Conservation (phyloP, 306 rosid species). For the Vigna reflexopilosa region DNA sequence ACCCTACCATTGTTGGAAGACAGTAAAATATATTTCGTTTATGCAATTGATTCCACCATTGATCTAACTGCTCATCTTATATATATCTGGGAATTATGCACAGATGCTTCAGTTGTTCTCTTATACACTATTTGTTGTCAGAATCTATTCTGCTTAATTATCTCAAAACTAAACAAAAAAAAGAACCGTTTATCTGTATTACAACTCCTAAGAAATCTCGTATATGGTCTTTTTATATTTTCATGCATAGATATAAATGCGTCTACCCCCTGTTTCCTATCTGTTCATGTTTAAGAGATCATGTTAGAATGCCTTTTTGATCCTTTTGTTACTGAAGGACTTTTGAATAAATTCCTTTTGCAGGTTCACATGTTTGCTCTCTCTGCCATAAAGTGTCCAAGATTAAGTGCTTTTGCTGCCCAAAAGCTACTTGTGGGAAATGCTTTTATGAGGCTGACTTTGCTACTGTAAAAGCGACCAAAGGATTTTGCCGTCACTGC, state of each 20-base stretch:
- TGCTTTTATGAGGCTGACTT: slow-evolving; percentile 57
- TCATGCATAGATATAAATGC: background rate
- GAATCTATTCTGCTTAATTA: slow-evolving; percentile 9
- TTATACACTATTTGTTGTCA: slow-evolving; percentile 11
- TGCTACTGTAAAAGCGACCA: slow-evolving; percentile 45
- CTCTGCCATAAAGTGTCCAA: slow-evolving; percentile 59
- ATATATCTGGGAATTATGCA: background rate
- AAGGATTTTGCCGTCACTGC: slow-evolving; percentile 70
- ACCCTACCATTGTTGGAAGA: slow-evolving; percentile 26
- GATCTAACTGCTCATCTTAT: background rate
- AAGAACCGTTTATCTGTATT: background rate
- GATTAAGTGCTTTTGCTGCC: slow-evolving; percentile 76
- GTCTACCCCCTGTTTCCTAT: slow-evolving; percentile 21
- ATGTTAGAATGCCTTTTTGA: slow-evolving; percentile 1
- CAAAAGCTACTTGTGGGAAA: slow-evolving; percentile 66
- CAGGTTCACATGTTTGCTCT: slow-evolving; percentile 73
- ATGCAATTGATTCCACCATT: slow-evolving; percentile 26
- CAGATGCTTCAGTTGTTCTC: slow-evolving; percentile 20
- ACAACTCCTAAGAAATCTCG: slow-evolving; percentile 11
- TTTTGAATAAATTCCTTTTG: slow-evolving; percentile 39
- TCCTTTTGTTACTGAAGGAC: slow-evolving; percentile 30
- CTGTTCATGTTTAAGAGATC: slow-evolving; percentile 32
- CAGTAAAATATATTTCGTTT: slow-evolving; percentile 35
- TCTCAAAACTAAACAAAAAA: background rate
- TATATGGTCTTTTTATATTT: slow-evolving; percentile 5